phyloP scores from a whole-genome alignment of 2,329 filamentous ascomycete species.

The Spiromastix sp. region DNA sequence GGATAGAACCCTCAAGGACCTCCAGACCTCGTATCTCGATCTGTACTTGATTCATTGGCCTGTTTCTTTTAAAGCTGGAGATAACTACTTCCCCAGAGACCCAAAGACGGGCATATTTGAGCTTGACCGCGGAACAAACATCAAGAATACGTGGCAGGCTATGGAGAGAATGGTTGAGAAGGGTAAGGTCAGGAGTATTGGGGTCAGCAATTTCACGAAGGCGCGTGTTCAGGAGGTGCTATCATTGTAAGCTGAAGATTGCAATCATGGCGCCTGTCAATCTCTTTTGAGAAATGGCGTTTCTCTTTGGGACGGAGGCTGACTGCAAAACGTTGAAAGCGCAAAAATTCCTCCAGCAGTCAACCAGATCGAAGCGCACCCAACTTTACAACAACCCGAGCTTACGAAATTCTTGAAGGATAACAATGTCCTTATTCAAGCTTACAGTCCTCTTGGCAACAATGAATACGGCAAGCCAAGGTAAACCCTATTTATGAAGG shows the following conservation, averaged over 20 bases:
- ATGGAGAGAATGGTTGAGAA: slow-evolving; percentile 19
- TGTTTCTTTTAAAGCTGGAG: slow-evolving; percentile 7
- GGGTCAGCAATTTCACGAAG: slow-evolving; percentile 20
- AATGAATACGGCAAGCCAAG: slow-evolving; percentile 45
- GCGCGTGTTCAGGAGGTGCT: slow-evolving; percentile 28
- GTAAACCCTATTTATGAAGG: background rate
- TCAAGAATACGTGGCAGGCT: slow-evolving; percentile 20
- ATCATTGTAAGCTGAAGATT: slow-evolving; percentile 6
- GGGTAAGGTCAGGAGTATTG: slow-evolving; percentile 20
- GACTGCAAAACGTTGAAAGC: no score
- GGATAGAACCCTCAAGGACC: slow-evolving; percentile 45
- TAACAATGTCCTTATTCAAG: slow-evolving; percentile 46
- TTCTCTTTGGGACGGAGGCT: no score
- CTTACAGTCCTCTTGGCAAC: slow-evolving; percentile 51
- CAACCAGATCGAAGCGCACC: slow-evolving; percentile 57
- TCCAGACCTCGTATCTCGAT: slow-evolving; percentile 56
- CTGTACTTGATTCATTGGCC: slow-evolving; percentile 46
- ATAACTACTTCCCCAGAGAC: slow-evolving; percentile 29
- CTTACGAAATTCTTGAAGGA: slow-evolving; percentile 41
- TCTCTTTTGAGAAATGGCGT: background rate
- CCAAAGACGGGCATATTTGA: slow-evolving; percentile 40
- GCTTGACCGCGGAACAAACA: slow-evolving; percentile 50
- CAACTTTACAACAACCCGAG: slow-evolving; percentile 48
- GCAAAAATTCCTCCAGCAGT: slow-evolving; percentile 36
- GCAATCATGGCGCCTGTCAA: no score